These are phyloP conservation scores for Dipodascus geniculatus DNA, from an alignment of 805 yeast species.

Conservation along the genomic window DNA sequence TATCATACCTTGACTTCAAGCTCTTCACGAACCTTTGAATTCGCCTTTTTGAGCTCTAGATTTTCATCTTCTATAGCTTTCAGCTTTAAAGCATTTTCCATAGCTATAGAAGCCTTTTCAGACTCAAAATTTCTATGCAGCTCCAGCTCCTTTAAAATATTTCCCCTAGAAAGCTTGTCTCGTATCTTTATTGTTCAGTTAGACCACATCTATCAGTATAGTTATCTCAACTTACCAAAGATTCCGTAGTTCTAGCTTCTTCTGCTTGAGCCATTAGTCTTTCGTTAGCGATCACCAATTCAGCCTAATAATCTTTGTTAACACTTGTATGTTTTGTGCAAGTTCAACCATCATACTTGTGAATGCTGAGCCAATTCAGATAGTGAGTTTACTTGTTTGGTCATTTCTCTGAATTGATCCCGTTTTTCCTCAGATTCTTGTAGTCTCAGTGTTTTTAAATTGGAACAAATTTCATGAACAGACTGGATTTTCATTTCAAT, in stretches of 20 bases:
- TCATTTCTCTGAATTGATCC: background rate
- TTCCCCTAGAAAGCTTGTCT: background rate
- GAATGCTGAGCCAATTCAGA: background rate
- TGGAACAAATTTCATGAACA: background rate
- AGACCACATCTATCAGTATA: too few relatives aligned
- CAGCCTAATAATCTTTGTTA: background rate
- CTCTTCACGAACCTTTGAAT: background rate
- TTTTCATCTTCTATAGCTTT: background rate
- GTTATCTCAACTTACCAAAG: background rate
- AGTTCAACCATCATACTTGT: background rate
- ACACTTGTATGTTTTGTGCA: background rate
- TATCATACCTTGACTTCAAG: background rate
- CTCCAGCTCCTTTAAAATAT: background rate
- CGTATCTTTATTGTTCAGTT: background rate
- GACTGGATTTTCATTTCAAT: background rate
- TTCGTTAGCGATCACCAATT: background rate
- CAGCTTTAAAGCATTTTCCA: background rate
- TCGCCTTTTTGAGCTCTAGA: background rate
- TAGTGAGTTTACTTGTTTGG: background rate
- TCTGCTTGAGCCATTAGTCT: background rate
- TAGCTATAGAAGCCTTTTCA: background rate
- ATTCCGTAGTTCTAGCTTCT: background rate
- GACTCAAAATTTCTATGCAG: background rate
- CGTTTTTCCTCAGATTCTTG: background rate
- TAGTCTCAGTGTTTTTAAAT: background rate